Conservation (phyloP, 179 eudicot species). For the Beta macrorhiza region DNA sequence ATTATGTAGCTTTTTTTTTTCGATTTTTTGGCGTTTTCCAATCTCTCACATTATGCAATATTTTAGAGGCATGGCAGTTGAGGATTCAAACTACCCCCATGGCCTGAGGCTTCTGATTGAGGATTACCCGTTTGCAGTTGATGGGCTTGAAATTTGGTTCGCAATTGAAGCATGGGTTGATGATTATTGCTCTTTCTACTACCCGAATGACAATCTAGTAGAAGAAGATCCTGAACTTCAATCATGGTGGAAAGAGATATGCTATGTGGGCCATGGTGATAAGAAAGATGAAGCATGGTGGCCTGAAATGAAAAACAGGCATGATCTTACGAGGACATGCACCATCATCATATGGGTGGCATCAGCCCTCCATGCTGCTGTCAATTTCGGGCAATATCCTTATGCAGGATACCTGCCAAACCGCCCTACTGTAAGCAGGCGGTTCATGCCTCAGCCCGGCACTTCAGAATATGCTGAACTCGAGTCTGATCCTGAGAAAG, state of each 20-base stretch:
- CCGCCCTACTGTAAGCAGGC: slow-evolving; percentile 64
- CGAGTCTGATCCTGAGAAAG: slow-evolving; percentile 47
- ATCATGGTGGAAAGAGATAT: slow-evolving; percentile 54
- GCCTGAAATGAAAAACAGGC: slow-evolving; percentile 59
- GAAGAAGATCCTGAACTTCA: slow-evolving; percentile 47
- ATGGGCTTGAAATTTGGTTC: slow-evolving; percentile 57
- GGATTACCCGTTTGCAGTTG: slow-evolving; percentile 58
- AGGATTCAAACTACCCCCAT: slow-evolving; percentile 31
- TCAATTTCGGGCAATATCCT: slow-evolving; percentile 80
- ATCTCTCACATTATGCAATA: background rate
- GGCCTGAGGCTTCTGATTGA: slow-evolving; percentile 48
- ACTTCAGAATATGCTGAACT: slow-evolving; percentile 61
- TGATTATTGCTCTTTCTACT: slow-evolving; percentile 47
- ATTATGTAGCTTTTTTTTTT: background rate
- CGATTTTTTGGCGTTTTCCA: background rate
- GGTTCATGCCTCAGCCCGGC: slow-evolving; percentile 65
- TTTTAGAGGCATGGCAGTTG: slow-evolving; percentile 46
- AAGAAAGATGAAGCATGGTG: slow-evolving; percentile 75
- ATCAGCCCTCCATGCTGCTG: slow-evolving; percentile 87
- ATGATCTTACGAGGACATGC: slow-evolving; percentile 49
- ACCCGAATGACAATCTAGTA: slow-evolving; percentile 31
- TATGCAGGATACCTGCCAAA: slow-evolving; percentile 79
- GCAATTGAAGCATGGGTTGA: slow-evolving; percentile 52
- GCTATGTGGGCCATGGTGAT: slow-evolving; percentile 49
- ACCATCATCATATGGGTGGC: slow-evolving; percentile 78